Base-by-base conservation (phyloP, 1,284 basidiomycete genomes). In the Naganishia liquefaciens region DNA sequence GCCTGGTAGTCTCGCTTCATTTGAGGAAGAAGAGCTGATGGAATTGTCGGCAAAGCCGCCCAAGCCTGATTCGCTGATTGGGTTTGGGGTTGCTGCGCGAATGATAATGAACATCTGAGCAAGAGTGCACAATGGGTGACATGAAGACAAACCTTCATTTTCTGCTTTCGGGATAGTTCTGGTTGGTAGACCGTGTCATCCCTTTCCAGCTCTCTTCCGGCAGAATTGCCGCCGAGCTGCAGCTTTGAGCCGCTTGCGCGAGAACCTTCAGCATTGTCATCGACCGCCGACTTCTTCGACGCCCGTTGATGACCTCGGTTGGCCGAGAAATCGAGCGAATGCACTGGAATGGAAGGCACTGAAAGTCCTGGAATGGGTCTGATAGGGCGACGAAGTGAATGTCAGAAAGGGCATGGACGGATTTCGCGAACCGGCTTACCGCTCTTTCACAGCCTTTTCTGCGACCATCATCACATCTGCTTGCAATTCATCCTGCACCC, bases 1-100 rank as follows among this genome's bases (percentile, higher is more conserved):
- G 95, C 92, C 77, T 97, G 93, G 40, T 97, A 90, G 80, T 99
- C 94, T 64, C 90, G 87, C 73, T 93, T 84, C 69, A 98, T 83
- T 64, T 89, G 85, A 39, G 91, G 90, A 6, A 93, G 81, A 67
- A 93, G 86, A 10, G 89, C 85, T 64, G 88, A 87, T 23, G 87
- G 80, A 25, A 92, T 90, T 6, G 91, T 86, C 33, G 95, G 93
- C 65, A 98, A 84, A 72, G 95, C 89, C 72, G 92, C 93, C 94
- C 95, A 99, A 58, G 85, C 85, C 68, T 85, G 85, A 74, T 84
- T 87, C 40, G 89, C 75, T 88, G 91, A 68, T 28, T 40, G 62
- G 39, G 74, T 70, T 76, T 74, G 73, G 73, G 64, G 44, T 19
- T 39, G 61, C 39, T 66, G 28, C 42, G 30, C 27, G 61, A 44